Base-by-base conservation (phyloP, 352 stramenopile genomes). In the Pythium dissimile region DNA sequence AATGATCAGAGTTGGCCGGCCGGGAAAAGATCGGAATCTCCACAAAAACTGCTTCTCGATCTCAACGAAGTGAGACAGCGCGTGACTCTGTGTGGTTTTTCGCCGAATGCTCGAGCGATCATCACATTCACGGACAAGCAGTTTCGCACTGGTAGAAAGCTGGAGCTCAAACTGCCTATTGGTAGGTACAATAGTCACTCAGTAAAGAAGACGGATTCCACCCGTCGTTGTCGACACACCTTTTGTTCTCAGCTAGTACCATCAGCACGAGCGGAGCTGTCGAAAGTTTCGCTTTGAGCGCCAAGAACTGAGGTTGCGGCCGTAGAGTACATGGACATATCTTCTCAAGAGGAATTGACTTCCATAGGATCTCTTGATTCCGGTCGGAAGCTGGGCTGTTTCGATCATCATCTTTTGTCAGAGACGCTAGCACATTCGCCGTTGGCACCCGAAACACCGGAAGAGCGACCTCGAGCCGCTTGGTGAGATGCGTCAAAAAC, bases 261-360 rank as follows among this genome's bases (percentile, higher is more conserved):
- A 88, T 77, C 15, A 87, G 42, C 13, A 72, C 59, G 38, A 88
- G 55, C 9, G 75, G 74, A 10, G 70, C 58, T 9, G 48, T 18
- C 0, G 62, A 72, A 20, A 69, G 44, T 62, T 82, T 80, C 34
- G 77, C 62, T 49, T 82, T 77, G 15, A 87, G 52, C 28, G 83
- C 72, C 18, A 74, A 74, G 54, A 75, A 80, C 46, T 77, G 61
- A 0, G 72, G 61, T 11, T 64, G 65, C 7, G 42, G 35, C 4
- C 37, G 48, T n/a, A 82, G 47, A 13, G 62, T 55, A 39, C 66
- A 75, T 3, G 74, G 72, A n/a, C 59, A 52, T 10, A 87, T 61
- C 4, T 58, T 46, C 13, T 64, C 63, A 5, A 85, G 56, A 6
- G 67, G 66, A 2, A 85, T 71, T 3, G 44, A 42, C 5, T 65